Base-by-base conservation (phyloP, 768 basidiomycete genomes). In the Hericium alpestre region DNA sequence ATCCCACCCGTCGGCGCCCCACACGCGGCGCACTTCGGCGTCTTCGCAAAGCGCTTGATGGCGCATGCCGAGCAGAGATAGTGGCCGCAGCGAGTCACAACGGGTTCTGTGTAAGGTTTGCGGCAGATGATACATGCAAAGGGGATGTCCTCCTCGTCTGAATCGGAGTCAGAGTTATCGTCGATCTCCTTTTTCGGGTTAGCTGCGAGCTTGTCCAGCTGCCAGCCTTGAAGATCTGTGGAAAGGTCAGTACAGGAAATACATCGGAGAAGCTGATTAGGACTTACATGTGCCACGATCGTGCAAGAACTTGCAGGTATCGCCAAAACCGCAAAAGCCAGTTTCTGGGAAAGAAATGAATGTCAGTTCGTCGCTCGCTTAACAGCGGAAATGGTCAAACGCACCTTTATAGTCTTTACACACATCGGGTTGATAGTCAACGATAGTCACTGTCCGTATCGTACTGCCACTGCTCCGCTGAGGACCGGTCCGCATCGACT, bases 361-460 rank as follows among this genome's bases (percentile, higher is more conserved):
- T 22, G 51, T 6, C 40, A 16, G 37, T 16, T 25, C 18, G 20
- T 51, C 51, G 15, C 8, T 20, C 22, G 10, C 6, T 13, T 20
- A 18, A 38, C 32, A 48, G 18, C n/a, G 13, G 18, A 39, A 46
- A 62, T 52, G 25, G 51, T 54, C 16, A 58, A 58, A 78, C 85
- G 56, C 60, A 91, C 93, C 93, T 83, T 96, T 97, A 72, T 99
- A 99, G 71, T 98, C 95, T 71, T 99, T 99, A 73, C 95, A 99
- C 16, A 99, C 95, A 66, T 98, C 95, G 2, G 95, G 95, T 70
- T 99, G 95, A 72, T 97, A 99, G 75, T 99, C 95, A 49, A 90
- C 80, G 57, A 97, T 86, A 3, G 95, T 98, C 49, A 95, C 94
- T 2, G 91, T 94, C 56, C 93, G 81, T 63, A 99, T 92, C 58